Conservation (phyloP, 495 filamentous ascomycete species). For the Aspergillus olivimuriae region DNA sequence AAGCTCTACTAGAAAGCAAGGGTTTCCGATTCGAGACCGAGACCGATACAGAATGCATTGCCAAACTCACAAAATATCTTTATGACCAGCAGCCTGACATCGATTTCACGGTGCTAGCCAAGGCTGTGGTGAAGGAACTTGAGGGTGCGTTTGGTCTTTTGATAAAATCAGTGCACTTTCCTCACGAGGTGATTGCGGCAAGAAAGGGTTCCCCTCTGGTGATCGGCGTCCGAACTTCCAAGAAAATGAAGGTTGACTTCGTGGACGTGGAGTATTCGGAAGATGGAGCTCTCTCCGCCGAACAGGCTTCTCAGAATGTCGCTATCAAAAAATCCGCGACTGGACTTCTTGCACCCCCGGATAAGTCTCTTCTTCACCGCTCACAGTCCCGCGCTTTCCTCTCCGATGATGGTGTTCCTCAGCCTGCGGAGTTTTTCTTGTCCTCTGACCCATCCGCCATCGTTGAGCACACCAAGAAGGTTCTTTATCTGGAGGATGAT, state of each 20-base stretch:
- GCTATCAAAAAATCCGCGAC: constrained; percentile 87
- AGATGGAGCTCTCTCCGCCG: constrained; percentile 79
- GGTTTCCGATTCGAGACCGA: constrained; percentile 98
- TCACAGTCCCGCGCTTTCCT: constrained; percentile 98
- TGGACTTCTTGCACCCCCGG: constrained; percentile 76
- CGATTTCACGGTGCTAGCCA: constrained; percentile 91
- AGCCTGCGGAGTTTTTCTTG: constrained; percentile 98
- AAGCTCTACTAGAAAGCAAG: constrained; percentile 85
- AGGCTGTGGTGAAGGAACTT: constrained; percentile 96
- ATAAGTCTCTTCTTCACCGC: constrained; percentile 95
- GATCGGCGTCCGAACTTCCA: constrained; percentile 88
- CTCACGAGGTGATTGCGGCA: constrained; percentile 95
- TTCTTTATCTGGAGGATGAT: constrained; percentile 97
- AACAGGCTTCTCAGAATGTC: constrained; percentile 92
- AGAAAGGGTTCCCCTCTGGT: constrained; percentile 97
- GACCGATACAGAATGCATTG: constrained; percentile 98
- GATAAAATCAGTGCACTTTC: constrained; percentile 97
- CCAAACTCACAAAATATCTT: constrained; percentile 96
- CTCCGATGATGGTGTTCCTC: constrained; percentile 92
- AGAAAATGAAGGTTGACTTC: constrained; percentile 99
- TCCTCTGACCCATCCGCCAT: constrained; percentile 98
- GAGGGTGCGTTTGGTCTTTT: constrained; percentile 95
- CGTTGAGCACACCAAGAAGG: constrained; percentile 99
- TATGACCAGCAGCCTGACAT: constrained; percentile 93
- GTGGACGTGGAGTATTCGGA: constrained; percentile 96